phyloP scores from a whole-genome alignment of 2,329 filamentous ascomycete genomes.

The Aspergillus flavus region DNA sequence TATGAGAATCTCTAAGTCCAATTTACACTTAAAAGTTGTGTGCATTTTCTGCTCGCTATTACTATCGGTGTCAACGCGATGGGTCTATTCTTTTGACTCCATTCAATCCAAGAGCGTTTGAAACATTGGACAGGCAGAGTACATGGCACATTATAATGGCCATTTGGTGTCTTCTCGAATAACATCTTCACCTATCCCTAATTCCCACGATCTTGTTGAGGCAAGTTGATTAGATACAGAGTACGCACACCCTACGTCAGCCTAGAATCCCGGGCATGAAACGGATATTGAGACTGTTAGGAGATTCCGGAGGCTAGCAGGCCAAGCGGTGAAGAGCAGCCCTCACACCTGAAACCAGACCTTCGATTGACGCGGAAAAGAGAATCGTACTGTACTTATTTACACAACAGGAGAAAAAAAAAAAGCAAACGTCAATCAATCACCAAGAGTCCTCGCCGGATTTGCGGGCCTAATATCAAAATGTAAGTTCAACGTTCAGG shows the following conservation, averaged over 20 bases:
- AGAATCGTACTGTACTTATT: constrained; percentile 44
- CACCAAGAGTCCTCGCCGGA: constrained; percentile 41
- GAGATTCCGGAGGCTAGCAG: not conserved
- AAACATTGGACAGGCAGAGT: not conserved
- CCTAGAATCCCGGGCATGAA: not conserved
- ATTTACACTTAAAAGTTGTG: not conserved
- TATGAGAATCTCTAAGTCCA: not conserved
- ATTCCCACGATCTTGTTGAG: not conserved
- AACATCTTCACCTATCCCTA: not conserved
- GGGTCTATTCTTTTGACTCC: not conserved
- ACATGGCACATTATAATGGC: not conserved
- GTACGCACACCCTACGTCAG: not conserved
- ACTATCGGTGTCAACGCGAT: not conserved
- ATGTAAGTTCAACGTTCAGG: not conserved
- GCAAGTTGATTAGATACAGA: not conserved
- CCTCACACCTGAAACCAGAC: constrained; percentile 15
- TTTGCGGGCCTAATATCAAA: constrained; percentile 39
- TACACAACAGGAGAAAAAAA: constrained; percentile 32
- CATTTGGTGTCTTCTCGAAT: not conserved
- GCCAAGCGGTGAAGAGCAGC: not conserved
- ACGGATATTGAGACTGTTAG: not conserved
- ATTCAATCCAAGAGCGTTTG: not conserved
- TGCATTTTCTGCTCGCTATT: not conserved
- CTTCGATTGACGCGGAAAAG: constrained; percentile 34
- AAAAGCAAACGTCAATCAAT: constrained; percentile 24